Evolutionary conservation across 2,329 filamentous ascomycete genomes (phyloP).

Genomic region (Gnomoniopsis sp.): DNA sequence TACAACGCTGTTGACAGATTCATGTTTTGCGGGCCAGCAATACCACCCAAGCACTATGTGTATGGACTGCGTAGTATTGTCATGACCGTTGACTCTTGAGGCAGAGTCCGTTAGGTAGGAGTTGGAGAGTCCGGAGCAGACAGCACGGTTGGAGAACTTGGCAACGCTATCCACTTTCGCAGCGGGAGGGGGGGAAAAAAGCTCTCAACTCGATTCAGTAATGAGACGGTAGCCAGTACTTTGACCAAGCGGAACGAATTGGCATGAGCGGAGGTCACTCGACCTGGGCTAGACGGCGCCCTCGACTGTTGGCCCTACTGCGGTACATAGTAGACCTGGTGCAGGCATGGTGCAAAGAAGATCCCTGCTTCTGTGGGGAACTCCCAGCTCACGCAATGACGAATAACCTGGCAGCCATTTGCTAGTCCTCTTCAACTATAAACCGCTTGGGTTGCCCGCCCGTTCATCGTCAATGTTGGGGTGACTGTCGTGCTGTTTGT

Average conservation of each 20-base stretch:
- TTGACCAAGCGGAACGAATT: not conserved
- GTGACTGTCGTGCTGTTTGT: not conserved
- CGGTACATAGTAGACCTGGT: too few relatives aligned
- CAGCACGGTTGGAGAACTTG: too few relatives aligned
- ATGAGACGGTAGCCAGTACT: not conserved
- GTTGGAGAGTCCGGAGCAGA: too few relatives aligned
- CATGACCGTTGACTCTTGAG: too few relatives aligned
- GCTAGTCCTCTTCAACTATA: conserved; percentile 3
- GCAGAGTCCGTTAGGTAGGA: too few relatives aligned
- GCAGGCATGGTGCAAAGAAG: conserved; percentile 1
- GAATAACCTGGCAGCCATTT: conserved; percentile 14
- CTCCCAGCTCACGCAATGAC: conserved; percentile 12
- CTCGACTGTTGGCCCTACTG: too few relatives aligned
- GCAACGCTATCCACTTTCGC: not conserved
- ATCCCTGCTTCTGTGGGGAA: conserved; percentile 11
- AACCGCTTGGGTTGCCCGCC: not conserved
- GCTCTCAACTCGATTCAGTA: conserved; percentile 4
- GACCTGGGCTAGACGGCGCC: not conserved
- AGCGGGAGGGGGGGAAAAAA: not conserved
- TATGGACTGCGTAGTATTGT: too few relatives aligned
- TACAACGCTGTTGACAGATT: not conserved
- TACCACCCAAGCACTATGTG: too few relatives aligned
- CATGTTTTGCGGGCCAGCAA: not conserved
- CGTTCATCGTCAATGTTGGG: not conserved
- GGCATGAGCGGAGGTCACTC: conserved; percentile 7